Base-by-base conservation (phyloP, 1,284 basidiomycete genomes). In the Cutaneotrichosporon cavernicola region DNA sequence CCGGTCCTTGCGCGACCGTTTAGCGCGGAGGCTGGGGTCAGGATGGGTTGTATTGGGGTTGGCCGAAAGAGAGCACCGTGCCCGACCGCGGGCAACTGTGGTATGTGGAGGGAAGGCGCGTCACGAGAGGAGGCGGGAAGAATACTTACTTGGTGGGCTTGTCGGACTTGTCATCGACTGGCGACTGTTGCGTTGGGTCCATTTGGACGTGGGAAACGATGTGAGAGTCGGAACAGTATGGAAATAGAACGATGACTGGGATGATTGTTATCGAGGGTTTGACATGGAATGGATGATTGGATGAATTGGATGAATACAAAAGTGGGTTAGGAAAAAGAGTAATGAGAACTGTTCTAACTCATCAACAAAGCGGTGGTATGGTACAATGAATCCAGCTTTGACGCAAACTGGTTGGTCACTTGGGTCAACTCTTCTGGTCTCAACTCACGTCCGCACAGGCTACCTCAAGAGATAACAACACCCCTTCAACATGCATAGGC, bases 1-100 rank as follows among this genome's bases (percentile, higher is more conserved):
- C n/a, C 69, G 51, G 58, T 70, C 69, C 31, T 70, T 68, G 38
- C 65, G 65, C 3, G 63, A 64, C 1, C 67, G 61, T n/a, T 56
- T 50, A 1, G 67, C 52, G 30, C 67, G 64, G 11, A 68, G 62
- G 26, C 67, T 68, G 60, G 46, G 56, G 47, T 56, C 31, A 34
- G 40, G 43, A 52, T 49, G 31, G 43, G 9, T 18, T 16, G 18
- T 11, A 46, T n/a, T 6, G 8, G 26, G 16, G 30, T 30, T 50
- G 49, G 49, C 49, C 49, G 22, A 46, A 18, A n/a, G 5, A 7
- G 9, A n/a, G 43, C 47, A 26, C 49, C 13, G 22, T 50, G 49
- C 22, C 49, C 51, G 51, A 53, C 16, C 9, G 34, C 36, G 43
- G 43, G 43, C 43, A 46, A 46, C 43, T 46, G 16, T n/a, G 43